A percentile compares a stretch with the other conserved stretches of the same genome.
Evolutionary conservation across 2,329 filamentous ascomycete species (phyloP).

Genomic region (Nemania serpens): DNA sequence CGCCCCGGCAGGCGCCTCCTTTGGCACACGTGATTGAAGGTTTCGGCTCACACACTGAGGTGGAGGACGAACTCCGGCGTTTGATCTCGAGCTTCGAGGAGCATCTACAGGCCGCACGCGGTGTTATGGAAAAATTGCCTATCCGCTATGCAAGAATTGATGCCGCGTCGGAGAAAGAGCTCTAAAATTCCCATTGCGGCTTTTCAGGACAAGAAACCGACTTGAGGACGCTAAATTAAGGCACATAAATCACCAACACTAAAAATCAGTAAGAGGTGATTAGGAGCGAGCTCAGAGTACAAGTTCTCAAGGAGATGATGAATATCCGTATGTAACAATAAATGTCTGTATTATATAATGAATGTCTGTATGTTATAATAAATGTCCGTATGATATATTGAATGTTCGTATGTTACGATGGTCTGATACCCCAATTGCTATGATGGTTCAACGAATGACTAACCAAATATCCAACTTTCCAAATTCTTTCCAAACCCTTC

Average conservation of each 20-base stretch:
- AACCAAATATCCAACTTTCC: not conserved
- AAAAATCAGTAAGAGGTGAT: not conserved
- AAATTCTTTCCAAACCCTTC: not conserved
- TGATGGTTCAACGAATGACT: not conserved
- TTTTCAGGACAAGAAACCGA: not conserved
- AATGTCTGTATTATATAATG: not conserved
- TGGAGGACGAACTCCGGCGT: not conserved
- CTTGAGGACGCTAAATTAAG: constrained; percentile 1
- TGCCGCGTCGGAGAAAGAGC: not conserved
- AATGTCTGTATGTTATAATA: not conserved
- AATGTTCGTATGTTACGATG: not conserved
- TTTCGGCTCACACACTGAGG: not conserved
- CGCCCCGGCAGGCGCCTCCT: not conserved
- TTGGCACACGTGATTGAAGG: not conserved
- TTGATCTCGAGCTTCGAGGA: not conserved
- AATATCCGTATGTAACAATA: not conserved
- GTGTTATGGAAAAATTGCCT: not conserved
- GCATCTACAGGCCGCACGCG: not conserved
- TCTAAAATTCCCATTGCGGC: not conserved
- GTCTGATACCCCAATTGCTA: not conserved
- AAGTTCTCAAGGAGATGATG: constrained; percentile 1
- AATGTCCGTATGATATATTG: not conserved
- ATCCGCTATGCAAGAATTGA: not conserved
- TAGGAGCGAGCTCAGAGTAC: not conserved
- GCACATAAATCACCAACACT: not conserved